Evolutionary conservation across 1,139 yeast genomes (phyloP), one percentile per base, ranked within the genome.

Genomic region (Hansenula anomala): DNA sequence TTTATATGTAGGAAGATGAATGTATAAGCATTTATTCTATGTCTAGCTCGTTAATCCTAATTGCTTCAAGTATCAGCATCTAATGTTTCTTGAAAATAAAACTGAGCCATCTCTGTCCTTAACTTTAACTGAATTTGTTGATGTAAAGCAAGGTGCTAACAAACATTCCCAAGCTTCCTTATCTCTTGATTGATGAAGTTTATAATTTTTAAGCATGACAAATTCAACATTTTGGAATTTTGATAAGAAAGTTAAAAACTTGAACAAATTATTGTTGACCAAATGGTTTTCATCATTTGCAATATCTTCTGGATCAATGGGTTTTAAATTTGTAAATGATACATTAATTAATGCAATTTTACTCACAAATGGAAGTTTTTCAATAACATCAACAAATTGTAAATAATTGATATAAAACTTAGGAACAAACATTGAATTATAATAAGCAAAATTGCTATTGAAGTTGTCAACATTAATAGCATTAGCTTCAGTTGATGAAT

Each of bases 121-220:
- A 1, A 64, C 67, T 35, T 58, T 56, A 12, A 63, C 51, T 4
- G 63, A 60, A 13, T 58, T 63, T 12, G 50, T 44, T 2, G 53
- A 54, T 15, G 61, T 56, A 23, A 64, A 51, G n/a, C 64, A 60
- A 0, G 66, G 64, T 13, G 45, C 42, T 6, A 64, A 36, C 11
- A 64, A 41, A 8, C 51, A 33, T 28, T 58, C 64, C 69, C 69
- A 64, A 39, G 64, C 69, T 25, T 53, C 48, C 36, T 61, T 55
- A 2, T 58, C 51, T 43, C 68, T 54, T 27, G 60, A 55, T 11
- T 66, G 64, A 40, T 66, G 64, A 26, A 60, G 51, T 19, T 55
- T 47, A 54, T 61, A 62, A 37, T 54, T 59, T 41, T 61, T 57
- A 27, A 64, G 40, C 60, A 63, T 49, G 8, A 58, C 50, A 26